Percentiles rank a stretch among this genome's conserved stretches.
These are phyloP conservation scores for Vigna reflexopilosa DNA, from an alignment of 306 rosid genomes.

Conservation along the genomic window DNA sequence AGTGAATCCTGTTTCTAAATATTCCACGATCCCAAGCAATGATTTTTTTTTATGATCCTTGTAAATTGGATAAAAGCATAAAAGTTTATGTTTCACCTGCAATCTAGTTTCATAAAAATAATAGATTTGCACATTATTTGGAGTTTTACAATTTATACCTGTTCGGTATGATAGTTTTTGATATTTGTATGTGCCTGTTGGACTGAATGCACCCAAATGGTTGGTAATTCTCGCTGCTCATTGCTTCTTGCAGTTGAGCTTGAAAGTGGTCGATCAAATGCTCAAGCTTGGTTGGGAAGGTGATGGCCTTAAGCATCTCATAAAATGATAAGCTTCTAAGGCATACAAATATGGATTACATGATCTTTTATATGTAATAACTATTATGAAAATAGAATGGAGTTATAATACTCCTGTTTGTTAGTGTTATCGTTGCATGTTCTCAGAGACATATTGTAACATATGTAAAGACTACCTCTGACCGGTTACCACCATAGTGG, in stretches of 20 bases:
- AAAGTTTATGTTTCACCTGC: conserved; percentile 16
- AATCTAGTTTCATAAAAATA: conserved; percentile 23
- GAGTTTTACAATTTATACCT: conserved; percentile 15
- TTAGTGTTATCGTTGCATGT: conserved; percentile 43
- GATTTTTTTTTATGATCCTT: conserved; percentile 17
- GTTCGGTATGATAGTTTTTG: conserved; percentile 20
- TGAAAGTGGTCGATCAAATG: conserved; percentile 97
- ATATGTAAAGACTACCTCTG: conserved; percentile 52
- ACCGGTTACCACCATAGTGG: conserved; percentile 46
- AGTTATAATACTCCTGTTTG: conserved; percentile 42
- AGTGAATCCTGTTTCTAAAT: conserved; percentile 16
- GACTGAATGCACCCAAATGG: conserved; percentile 10
- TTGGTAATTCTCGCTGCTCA: conserved; percentile 43
- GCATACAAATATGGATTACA: conserved; percentile 38
- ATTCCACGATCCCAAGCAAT: conserved; percentile 7
- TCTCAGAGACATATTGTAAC: conserved; percentile 56
- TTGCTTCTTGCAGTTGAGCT: conserved; percentile 85
- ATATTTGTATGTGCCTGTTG: conserved; percentile 32
- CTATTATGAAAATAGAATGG: conserved; percentile 47
- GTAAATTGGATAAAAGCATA: conserved; percentile 25
- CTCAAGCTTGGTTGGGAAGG: conserved; percentile 99
- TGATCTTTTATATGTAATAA: conserved; percentile 41
- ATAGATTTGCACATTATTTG: background rate
- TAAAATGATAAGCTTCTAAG: conserved; percentile 65
- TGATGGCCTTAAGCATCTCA: conserved; percentile 75